Evolutionary conservation across 805 yeast species (phyloP).

Genomic region (Wickerhamomyces strasburgensis): DNA sequence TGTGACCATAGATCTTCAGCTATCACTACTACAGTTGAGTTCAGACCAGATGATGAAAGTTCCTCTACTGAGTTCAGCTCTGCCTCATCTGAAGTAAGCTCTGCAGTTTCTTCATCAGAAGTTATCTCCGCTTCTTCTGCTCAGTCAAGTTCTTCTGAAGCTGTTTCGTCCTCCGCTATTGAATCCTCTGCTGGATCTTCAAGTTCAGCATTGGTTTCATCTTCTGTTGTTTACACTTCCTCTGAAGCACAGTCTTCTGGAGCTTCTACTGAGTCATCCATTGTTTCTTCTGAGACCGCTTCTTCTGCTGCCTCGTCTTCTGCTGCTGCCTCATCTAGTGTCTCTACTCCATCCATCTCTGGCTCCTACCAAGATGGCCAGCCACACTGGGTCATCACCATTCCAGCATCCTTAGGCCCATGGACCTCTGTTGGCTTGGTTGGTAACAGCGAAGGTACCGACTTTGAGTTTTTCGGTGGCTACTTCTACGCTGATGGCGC

Average conservation of each 20-base stretch:
- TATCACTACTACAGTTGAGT: background rate
- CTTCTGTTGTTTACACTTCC: no score
- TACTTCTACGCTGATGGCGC: background rate
- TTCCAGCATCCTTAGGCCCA: conserved; percentile 2
- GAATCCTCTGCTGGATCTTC: no score
- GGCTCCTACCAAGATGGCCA: background rate
- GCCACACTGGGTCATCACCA: conserved; percentile 1
- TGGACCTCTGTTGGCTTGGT: background rate
- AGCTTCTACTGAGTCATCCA: no score
- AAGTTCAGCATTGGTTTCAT: no score
- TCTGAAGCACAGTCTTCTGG: no score
- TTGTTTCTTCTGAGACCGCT: no score
- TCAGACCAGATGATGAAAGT: conserved; percentile 2
- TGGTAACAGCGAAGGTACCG: background rate
- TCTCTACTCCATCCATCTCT: conserved; percentile 8
- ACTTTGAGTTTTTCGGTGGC: background rate
- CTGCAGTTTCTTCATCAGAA: conserved; percentile 8
- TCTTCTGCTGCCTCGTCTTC: conserved; percentile 1
- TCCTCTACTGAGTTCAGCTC: conserved; percentile 1
- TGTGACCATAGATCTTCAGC: conserved; percentile 1
- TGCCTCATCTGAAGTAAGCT: conserved; percentile 4
- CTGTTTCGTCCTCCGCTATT: no score
- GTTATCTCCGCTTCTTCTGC: conserved; percentile 4
- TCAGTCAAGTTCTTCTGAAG: no score
- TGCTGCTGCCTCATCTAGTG: conserved; percentile 3